A percentile compares a stretch with the other conserved stretches of the same genome.
Evolutionary conservation across 306 rosid genomes (phyloP).

Genomic region (Inga leiocalycina): DNA sequence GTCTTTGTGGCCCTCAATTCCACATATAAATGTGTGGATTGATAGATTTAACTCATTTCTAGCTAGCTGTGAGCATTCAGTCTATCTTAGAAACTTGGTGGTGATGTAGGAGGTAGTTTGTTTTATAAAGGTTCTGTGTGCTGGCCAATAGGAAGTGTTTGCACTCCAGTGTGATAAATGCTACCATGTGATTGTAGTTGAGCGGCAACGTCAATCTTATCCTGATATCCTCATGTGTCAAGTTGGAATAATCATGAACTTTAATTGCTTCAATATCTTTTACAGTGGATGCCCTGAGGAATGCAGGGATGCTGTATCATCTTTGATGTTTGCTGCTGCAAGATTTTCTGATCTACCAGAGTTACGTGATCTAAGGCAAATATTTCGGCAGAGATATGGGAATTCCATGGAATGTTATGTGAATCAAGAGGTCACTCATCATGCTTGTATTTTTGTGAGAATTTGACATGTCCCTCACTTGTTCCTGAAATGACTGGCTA

Average conservation of each 20-base stretch:
- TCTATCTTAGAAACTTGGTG: not conserved
- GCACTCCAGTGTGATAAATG: constrained; percentile 10
- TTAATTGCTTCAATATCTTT: constrained; percentile 23
- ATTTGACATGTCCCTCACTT: constrained; percentile 23
- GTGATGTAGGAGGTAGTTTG: not conserved
- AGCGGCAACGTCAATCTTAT: constrained; percentile 9
- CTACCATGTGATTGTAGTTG: not conserved
- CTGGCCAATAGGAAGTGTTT: not conserved
- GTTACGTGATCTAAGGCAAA: constrained; percentile 86
- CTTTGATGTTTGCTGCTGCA: constrained; percentile 87
- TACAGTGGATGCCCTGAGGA: constrained; percentile 96
- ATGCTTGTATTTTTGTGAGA: constrained; percentile 10
- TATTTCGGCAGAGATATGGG: constrained; percentile 77
- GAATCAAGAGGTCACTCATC: constrained; percentile 62
- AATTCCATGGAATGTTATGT: constrained; percentile 62
- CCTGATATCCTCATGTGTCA: constrained; percentile 3
- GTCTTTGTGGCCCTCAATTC: not conserved
- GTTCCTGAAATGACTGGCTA: constrained; percentile 35
- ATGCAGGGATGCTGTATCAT: constrained; percentile 75
- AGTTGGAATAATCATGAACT: not conserved
- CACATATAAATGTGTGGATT: not conserved
- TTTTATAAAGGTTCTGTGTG: constrained; percentile 1
- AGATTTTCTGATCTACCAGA: constrained; percentile 96
- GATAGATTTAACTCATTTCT: constrained; percentile 7
- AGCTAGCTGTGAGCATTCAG: not conserved